A percentile compares a stretch with the other conserved stretches of the same genome.
Evolutionary conservation across 2,329 filamentous ascomycete genomes (phyloP).

Genomic region (Xylaria arbuscula): DNA sequence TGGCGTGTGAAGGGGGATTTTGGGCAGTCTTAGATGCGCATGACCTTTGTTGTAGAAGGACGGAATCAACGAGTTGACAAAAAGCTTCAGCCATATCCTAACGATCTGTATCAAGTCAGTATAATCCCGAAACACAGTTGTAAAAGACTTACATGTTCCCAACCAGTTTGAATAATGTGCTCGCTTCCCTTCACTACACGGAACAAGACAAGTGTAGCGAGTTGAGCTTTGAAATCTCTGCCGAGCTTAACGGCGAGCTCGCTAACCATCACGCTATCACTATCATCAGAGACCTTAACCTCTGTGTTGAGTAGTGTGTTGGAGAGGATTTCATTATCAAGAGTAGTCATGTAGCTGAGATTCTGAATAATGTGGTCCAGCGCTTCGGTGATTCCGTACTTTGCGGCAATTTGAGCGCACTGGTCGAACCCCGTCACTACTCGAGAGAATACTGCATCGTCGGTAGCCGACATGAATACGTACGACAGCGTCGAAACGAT

Average conservation of each 20-base stretch:
- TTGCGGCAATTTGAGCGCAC: conserved; percentile 90
- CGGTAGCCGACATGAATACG: conserved; percentile 98
- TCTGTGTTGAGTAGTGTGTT: conserved; percentile 94
- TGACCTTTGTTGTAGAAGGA: conserved; percentile 76
- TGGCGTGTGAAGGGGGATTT: conserved; percentile 90
- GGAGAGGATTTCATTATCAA: conserved; percentile 79
- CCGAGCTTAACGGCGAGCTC: conserved; percentile 97
- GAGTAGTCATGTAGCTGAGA: conserved; percentile 87
- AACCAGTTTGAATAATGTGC: conserved; percentile 77
- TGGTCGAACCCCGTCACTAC: conserved; percentile 96
- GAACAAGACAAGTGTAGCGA: conserved; percentile 96
- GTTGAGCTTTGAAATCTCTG: conserved; percentile 89
- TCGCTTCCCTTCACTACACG: conserved; percentile 90
- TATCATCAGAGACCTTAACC: conserved; percentile 89
- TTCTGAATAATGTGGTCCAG: conserved; percentile 94
- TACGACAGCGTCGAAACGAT: conserved; percentile 95
- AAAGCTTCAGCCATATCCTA: conserved; percentile 93
- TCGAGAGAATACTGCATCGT: conserved; percentile 92
- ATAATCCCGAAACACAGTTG: conserved; percentile 17
- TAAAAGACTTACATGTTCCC: conserved; percentile 73
- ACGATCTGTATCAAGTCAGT: conserved; percentile 72
- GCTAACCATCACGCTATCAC: conserved; percentile 87
- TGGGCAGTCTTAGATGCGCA: conserved; percentile 74
- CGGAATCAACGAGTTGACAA: conserved; percentile 92
- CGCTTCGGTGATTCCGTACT: conserved; percentile 83